Conservation (phyloP, 768 basidiomycete genomes). For the Suillus spraguei region DNA sequence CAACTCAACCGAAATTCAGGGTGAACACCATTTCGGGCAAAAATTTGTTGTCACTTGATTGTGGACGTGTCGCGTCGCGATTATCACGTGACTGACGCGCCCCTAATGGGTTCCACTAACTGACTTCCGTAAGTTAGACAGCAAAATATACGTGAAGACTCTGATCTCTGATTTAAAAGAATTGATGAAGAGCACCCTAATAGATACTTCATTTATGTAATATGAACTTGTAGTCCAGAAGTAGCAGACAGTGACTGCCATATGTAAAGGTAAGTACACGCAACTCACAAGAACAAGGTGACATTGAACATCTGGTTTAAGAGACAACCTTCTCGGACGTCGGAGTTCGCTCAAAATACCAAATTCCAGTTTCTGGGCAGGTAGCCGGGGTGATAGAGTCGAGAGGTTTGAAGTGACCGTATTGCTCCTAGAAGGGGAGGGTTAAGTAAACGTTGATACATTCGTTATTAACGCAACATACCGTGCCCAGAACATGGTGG, state of each 20-base stretch:
- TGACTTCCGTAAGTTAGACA: background rate
- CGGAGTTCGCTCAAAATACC: conserved; percentile 59
- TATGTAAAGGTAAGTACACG: background rate
- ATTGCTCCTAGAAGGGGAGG: conserved; percentile 51
- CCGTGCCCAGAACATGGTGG: conserved; percentile 65
- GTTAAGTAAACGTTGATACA: background rate
- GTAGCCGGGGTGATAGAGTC: conserved; percentile 53
- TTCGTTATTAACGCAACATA: conserved; percentile 30
- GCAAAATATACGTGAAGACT: background rate
- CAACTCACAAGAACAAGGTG: background rate
- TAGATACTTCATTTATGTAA: background rate
- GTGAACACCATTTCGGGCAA: conserved; percentile 13
- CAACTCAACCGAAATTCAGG: conserved; percentile 12
- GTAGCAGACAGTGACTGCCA: background rate
- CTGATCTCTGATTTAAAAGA: background rate
- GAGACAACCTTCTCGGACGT: conserved; percentile 47
- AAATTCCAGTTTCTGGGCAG: conserved; percentile 54
- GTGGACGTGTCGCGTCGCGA: conserved; percentile 41
- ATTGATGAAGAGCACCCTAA: background rate
- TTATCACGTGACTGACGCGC: conserved; percentile 37
- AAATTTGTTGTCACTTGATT: conserved; percentile 32
- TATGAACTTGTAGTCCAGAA: background rate
- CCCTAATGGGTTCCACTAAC: background rate
- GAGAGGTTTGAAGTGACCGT: conserved; percentile 59
- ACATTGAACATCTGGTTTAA: conserved; percentile 18